phyloP scores from a whole-genome alignment of 768 basidiomycete genomes.

The Kondoa malvinella region DNA sequence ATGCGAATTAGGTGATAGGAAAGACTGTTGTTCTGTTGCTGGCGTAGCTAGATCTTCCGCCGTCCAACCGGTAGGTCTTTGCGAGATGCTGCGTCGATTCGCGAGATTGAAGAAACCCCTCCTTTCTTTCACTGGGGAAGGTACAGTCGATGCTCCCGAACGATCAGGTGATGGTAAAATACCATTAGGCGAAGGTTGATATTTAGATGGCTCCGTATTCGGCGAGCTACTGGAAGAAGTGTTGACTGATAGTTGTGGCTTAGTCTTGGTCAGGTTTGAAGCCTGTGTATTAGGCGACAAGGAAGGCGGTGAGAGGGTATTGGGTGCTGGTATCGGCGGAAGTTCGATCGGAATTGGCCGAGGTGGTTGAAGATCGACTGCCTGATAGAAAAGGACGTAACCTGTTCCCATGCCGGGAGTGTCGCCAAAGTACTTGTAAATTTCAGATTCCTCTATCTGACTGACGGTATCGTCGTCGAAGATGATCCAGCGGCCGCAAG shows the following conservation, averaged over 20 bases:
- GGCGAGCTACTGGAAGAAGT: no score
- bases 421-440: slow-evolving; percentile 87
- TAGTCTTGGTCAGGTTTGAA: background rate
- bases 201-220: no score
- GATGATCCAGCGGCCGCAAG: slow-evolving; percentile 59
- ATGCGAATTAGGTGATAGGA: background rate
- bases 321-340: background rate
- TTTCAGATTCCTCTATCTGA: slow-evolving; percentile 70
- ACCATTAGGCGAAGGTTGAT: background rate
- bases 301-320: background rate
- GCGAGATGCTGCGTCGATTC: background rate
- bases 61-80: background rate
- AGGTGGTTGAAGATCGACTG: slow-evolving; percentile 43
- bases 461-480: slow-evolving; percentile 94
- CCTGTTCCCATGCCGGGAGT: slow-evolving; percentile 55
- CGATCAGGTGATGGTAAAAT: background rate
- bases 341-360: background rate
- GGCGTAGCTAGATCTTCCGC: background rate
- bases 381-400: slow-evolving; percentile 90
- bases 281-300: background rate
- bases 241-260: background rate
- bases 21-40: background rate
- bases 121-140: background rate
- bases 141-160: background rate
- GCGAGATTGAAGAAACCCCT: background rate